Conservation (phyloP, 78 protist species). For the Dictyostelium brefeldianum region DNA sequence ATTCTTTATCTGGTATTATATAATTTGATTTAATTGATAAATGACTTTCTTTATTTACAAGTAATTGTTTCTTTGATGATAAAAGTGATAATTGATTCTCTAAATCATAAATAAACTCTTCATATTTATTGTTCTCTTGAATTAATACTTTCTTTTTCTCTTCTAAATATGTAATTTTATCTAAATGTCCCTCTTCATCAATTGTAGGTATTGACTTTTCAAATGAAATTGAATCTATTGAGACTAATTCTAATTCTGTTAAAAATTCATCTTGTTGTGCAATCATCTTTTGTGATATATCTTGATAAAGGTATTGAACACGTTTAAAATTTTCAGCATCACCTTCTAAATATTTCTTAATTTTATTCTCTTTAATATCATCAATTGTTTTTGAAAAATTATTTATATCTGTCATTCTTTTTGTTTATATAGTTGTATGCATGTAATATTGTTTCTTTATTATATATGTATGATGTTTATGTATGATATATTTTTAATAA, state of each 20-base stretch:
- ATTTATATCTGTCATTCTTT: not conserved
- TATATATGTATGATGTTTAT: too few species aligned
- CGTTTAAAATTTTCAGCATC: not conserved
- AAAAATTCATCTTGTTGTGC: not conserved
- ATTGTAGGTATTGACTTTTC: not conserved
- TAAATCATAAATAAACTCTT: not conserved
- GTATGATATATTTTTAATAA: too few species aligned
- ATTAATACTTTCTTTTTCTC: not conserved
- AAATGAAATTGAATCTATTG: not conserved
- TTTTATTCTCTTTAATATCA: not conserved
- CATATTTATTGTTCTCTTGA: not conserved
- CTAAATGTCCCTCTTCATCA: not conserved
- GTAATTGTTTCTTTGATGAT: not conserved
- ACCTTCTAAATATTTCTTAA: not conserved
- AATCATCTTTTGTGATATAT: not conserved
- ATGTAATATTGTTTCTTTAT: too few species aligned
- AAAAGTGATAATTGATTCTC: not conserved
- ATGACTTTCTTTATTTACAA: conserved; percentile 18
- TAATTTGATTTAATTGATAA: not conserved
- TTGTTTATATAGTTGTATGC: not conserved
- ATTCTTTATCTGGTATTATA: conserved; percentile 39
- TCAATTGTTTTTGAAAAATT: not conserved
- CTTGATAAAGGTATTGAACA: not conserved
- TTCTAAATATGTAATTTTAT: not conserved
- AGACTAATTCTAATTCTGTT: not conserved